Conservation (phyloP, 441 rosid genomes). For the Populus hybrid region DNA sequence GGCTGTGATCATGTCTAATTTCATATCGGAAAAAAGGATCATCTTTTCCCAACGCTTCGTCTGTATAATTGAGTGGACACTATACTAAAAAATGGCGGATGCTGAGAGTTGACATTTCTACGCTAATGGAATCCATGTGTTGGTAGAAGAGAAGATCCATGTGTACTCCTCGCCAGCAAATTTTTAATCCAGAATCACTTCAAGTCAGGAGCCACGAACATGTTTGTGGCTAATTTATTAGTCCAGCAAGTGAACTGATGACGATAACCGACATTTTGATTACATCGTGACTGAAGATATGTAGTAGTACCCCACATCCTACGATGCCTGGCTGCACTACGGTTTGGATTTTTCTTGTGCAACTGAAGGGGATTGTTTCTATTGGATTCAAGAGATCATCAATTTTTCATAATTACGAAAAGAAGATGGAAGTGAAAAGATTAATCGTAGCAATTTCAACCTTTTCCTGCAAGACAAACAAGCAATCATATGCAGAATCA, state of each 20-base stretch:
- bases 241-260: not conserved
- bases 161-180: not conserved
- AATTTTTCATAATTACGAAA: not conserved
- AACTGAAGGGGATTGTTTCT: not conserved
- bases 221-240: not conserved
- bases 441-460: not conserved
- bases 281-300: not conserved
- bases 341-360: not conserved
- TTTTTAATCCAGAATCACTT: not conserved
- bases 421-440: not conserved
- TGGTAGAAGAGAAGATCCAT: not conserved
- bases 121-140: conserved; percentile 25
- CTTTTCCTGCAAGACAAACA: not conserved
- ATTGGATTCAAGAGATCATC: not conserved
- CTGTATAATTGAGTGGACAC: not conserved
- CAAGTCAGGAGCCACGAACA: not conserved
- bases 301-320: not conserved
- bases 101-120: conserved; percentile 22
- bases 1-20: not conserved
- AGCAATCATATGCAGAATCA: conserved; percentile 5
- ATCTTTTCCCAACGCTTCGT: not conserved
- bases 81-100: not conserved
- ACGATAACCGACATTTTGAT: not conserved
- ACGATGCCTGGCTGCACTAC: not conserved
- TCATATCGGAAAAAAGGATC: not conserved